Base-by-base conservation (phyloP, 768 basidiomycete genomes). In the Megacollybia marginata region DNA sequence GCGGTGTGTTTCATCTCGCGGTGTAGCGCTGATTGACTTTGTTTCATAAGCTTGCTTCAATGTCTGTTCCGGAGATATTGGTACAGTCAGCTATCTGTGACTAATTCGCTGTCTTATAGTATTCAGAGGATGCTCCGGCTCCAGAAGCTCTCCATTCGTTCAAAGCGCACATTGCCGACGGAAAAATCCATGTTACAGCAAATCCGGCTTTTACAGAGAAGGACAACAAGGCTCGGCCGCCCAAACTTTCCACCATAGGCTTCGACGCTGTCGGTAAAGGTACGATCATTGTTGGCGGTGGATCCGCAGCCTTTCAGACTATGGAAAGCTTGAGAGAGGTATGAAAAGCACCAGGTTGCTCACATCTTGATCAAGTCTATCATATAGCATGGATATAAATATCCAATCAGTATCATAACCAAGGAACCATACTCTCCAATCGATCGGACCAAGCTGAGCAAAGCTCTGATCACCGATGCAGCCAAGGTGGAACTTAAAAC, bases 371-470 rank as follows among this genome's bases (percentile, higher is more conserved):
- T 40, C 8, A 8, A 13, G 13, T 13, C 38, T 40, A 40, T 15
- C 38, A 18, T 13, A 9, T 56, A 93, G 87, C 76, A 89, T 59
- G 88, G 85, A 5, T 96, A 81, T 68, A 69, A 73, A 33, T 83
- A 78, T n/a, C 73, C 81, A 4, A 88, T 96, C 60, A 88, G 82
- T 3, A 67, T 95, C 47, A 64, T 94, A 20, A 79, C 85, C n/a
- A 82, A 83, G 58, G 93, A 96, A 66, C 65, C 71, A 1, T 71
- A 92, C 63, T 72, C 83, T 9, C 92, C 93, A 2, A 87, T 94
- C 53, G 93, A 96, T 67, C 76, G 90, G 52, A 93, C 93, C 40
- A 94, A 88, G 67, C 72, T 95, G 48, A 91, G 89, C 66, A 95
- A 96, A 65, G 82, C 82, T 2, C 79, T 95, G 47, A 75, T 84